Conservation (phyloP, 306 rosid species). For the Cyamopsis tetragonoloba region DNA sequence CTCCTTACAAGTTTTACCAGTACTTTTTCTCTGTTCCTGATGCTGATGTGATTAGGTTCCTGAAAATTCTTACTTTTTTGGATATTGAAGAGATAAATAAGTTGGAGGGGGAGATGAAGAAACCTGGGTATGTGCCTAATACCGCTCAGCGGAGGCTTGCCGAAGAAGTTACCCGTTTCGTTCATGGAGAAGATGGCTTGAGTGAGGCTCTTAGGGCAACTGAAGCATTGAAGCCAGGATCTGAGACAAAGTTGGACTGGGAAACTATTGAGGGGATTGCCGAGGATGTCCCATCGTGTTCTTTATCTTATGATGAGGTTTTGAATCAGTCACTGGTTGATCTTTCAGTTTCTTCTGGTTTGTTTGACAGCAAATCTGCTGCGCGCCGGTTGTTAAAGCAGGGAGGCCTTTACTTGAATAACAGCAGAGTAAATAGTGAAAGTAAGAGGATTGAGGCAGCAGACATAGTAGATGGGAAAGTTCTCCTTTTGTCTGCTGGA, state of each 20-base stretch:
- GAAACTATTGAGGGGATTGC: constrained; percentile 78
- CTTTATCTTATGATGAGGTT: constrained; percentile 64
- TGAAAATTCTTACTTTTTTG: constrained; percentile 72
- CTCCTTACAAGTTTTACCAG: constrained; percentile 91
- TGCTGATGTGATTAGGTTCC: constrained; percentile 73
- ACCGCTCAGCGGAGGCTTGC: constrained; percentile 77
- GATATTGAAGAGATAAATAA: constrained; percentile 60
- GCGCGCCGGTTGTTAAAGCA: constrained; percentile 86
- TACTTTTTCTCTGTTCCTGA: constrained; percentile 82
- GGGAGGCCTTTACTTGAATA: constrained; percentile 93
- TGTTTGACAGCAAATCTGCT: constrained; percentile 83
- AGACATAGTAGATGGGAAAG: constrained; percentile 87
- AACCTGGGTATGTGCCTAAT: constrained; percentile 65
- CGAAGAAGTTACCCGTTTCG: constrained; percentile 81
- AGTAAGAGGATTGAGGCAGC: constrained; percentile 53
- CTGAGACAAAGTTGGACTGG: constrained; percentile 88
- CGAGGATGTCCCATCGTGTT: constrained; percentile 81
- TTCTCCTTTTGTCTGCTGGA: constrained; percentile 86
- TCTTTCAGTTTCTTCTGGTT: constrained; percentile 82
- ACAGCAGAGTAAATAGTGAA: constrained; percentile 69
- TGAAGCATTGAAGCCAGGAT: constrained; percentile 83
- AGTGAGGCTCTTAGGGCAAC: constrained; percentile 83
- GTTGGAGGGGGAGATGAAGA: constrained; percentile 61
- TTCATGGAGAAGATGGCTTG: constrained; percentile 84
- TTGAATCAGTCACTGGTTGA: constrained; percentile 62